Conservation (phyloP, 2,329 filamentous ascomycete species). For the Cladosporium cucumerinum region DNA sequence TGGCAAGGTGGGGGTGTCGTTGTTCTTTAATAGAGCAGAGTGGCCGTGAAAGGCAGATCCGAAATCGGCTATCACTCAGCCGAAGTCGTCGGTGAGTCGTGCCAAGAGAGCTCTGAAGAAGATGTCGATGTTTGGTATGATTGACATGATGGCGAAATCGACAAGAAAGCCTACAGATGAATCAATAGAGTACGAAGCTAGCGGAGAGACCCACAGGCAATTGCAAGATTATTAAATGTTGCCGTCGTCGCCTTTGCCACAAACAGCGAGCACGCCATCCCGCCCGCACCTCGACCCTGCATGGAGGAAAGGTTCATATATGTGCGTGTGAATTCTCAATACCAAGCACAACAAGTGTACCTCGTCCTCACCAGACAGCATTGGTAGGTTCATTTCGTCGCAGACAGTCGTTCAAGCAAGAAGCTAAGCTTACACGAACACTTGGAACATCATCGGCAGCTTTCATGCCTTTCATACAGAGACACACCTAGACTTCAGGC, state of each 20-base stretch:
- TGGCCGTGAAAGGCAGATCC: background rate
- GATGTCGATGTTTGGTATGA: background rate
- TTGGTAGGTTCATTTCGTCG: too few species aligned
- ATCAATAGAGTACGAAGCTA: background rate
- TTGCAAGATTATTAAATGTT: slow-evolving; percentile 6
- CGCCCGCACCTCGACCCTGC: slow-evolving; percentile 4
- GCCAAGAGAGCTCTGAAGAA: background rate
- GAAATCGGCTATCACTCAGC: slow-evolving; percentile 10
- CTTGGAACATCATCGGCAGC: too few species aligned
- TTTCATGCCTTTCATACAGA: too few species aligned
- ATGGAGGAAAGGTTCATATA: background rate
- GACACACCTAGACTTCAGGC: too few species aligned
- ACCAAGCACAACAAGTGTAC: background rate
- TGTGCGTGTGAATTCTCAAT: background rate
- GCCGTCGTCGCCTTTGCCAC: slow-evolving; percentile 6
- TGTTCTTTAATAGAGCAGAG: background rate
- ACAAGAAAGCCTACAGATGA: background rate
- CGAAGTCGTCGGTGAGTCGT: slow-evolving; percentile 4
- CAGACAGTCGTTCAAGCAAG: too few species aligned
- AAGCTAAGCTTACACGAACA: too few species aligned
- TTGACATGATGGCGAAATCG: slow-evolving; percentile 1
- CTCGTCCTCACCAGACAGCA: too few species aligned
- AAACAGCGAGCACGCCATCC: slow-evolving; percentile 5
- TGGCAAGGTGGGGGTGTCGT: background rate
- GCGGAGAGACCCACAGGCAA: slow-evolving; percentile 5